Percentiles rank a stretch among this genome's conserved stretches.
Evolutionary conservation across 495 filamentous ascomycete genomes (phyloP).

Genomic region (Sporormia fimetaria): DNA sequence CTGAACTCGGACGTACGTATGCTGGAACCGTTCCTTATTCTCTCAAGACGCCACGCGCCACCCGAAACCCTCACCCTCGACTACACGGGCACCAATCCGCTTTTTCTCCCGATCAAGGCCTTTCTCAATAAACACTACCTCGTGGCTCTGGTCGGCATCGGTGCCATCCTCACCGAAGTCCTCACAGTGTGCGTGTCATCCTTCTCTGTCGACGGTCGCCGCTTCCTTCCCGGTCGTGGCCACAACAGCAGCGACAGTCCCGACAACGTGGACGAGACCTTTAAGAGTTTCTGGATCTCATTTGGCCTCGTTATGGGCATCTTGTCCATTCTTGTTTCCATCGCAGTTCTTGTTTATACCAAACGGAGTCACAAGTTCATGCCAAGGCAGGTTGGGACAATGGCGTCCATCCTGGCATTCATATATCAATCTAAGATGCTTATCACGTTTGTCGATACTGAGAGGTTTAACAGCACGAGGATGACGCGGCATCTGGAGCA

Average conservation of each 20-base stretch:
- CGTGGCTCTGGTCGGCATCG: slow-evolving; percentile 49
- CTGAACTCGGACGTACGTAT: slow-evolving; percentile 62
- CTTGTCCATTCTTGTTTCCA: slow-evolving; percentile 43
- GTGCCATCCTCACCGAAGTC: slow-evolving; percentile 52
- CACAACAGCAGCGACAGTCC: slow-evolving; percentile 5
- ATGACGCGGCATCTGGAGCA: slow-evolving; percentile 45
- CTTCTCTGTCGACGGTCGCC: slow-evolving; percentile 46
- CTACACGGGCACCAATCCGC: slow-evolving; percentile 59
- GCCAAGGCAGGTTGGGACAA: slow-evolving; percentile 61
- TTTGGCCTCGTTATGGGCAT: slow-evolving; percentile 48
- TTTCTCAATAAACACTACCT: slow-evolving; percentile 52
- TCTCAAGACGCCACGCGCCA: slow-evolving; percentile 51
- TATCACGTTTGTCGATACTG: slow-evolving; percentile 55
- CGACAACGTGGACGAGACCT: slow-evolving; percentile 44
- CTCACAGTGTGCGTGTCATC: slow-evolving; percentile 56
- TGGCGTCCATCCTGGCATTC: slow-evolving; percentile 59
- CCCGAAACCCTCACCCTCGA: slow-evolving; percentile 55
- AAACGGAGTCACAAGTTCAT: slow-evolving; percentile 52
- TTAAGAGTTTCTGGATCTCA: slow-evolving; percentile 46
- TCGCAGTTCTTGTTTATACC: slow-evolving; percentile 43
- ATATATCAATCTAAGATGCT: slow-evolving; percentile 67
- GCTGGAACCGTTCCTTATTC: slow-evolving; percentile 63
- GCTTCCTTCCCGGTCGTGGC: slow-evolving; percentile 35
- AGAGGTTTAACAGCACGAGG: slow-evolving; percentile 44
- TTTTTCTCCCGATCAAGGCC: slow-evolving; percentile 49